phyloP scores from a whole-genome alignment of 73 alveolate genomes.

The Paramecium sonneborni region DNA sequence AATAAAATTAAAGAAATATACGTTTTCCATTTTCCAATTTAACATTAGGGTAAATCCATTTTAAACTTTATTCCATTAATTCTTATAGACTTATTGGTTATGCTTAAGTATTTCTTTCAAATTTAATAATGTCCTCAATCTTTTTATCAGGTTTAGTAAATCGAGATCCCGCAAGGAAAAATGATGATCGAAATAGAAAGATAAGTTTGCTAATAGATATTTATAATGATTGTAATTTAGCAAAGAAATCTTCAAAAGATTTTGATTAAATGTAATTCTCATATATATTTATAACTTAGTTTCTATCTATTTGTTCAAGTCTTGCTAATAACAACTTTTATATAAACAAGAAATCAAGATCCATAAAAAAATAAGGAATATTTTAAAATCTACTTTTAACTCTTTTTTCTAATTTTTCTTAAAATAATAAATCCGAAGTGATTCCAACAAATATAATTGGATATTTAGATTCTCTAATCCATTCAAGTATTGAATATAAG shows the following conservation, averaged over 20 bases:
- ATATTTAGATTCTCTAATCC: not conserved
- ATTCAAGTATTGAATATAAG: conserved; percentile 24
- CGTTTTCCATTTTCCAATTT: not conserved
- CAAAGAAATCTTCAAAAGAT: not conserved
- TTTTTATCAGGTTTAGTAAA: not conserved
- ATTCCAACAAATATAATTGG: conserved; percentile 2
- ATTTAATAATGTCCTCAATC: not conserved
- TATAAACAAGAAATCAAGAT: not conserved
- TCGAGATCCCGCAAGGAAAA: not conserved
- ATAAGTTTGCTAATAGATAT: not conserved
- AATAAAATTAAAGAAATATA: not conserved
- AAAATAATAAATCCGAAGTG: conserved; percentile 33
- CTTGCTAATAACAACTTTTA: not conserved
- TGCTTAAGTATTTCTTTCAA: not conserved
- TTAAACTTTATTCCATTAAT: not conserved
- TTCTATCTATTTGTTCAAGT: not conserved
- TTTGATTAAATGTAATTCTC: not conserved
- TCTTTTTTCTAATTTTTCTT: conserved; percentile 43
- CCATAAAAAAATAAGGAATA: not conserved
- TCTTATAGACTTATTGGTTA: not conserved
- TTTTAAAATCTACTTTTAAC: conserved; percentile 29
- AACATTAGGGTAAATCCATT: not conserved
- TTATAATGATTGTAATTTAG: not conserved
- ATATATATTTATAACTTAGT: not conserved
- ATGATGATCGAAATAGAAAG: not conserved